phyloP scores from a whole-genome alignment of 2,329 filamentous ascomycete species.

The Thielaviopsis punctulata region DNA sequence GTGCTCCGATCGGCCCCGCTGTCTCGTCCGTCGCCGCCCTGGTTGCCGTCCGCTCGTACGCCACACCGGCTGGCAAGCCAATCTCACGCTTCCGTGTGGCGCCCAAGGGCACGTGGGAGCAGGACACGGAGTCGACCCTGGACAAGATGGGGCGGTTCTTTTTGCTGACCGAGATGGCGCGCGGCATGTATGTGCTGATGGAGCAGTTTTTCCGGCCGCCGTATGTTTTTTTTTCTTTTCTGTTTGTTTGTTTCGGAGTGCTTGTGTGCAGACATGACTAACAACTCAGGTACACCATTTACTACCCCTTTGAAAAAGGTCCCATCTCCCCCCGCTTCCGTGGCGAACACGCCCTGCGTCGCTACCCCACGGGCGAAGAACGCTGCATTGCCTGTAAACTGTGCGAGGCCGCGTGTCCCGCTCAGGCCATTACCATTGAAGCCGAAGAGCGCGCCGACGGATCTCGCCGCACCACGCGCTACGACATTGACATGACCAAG shows the following conservation, averaged over 20 bases:
- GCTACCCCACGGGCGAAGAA: constrained; percentile 95
- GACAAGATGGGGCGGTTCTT: constrained; percentile 89
- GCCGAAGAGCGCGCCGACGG: constrained; percentile 95
- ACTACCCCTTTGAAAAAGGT: constrained; percentile 97
- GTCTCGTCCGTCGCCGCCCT: not conserved
- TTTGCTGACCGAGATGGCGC: constrained; percentile 83
- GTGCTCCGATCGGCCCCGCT: not conserved
- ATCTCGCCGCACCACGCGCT: constrained; percentile 84
- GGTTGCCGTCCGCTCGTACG: constrained; percentile 26
- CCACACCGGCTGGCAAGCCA: constrained; percentile 61
- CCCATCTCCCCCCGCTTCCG: constrained; percentile 96
- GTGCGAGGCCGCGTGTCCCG: constrained; percentile 93
- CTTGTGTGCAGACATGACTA: too few species aligned
- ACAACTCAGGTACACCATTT: constrained; percentile 71
- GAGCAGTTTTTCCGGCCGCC: constrained; percentile 98
- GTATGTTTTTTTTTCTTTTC: constrained; percentile 40
- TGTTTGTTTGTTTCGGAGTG: constrained; percentile 9
- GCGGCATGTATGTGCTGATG: constrained; percentile 93
- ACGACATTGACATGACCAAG: constrained; percentile 99
- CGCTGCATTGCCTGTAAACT: constrained; percentile 99
- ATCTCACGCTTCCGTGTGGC: constrained; percentile 66
- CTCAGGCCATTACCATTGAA: constrained; percentile 97
- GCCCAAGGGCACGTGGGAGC: constrained; percentile 59
- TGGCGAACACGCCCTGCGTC: constrained; percentile 88
- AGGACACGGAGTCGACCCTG: constrained; percentile 57